phyloP scores from a whole-genome alignment of 352 stramenopile species.

The Plasmopara muralis region DNA sequence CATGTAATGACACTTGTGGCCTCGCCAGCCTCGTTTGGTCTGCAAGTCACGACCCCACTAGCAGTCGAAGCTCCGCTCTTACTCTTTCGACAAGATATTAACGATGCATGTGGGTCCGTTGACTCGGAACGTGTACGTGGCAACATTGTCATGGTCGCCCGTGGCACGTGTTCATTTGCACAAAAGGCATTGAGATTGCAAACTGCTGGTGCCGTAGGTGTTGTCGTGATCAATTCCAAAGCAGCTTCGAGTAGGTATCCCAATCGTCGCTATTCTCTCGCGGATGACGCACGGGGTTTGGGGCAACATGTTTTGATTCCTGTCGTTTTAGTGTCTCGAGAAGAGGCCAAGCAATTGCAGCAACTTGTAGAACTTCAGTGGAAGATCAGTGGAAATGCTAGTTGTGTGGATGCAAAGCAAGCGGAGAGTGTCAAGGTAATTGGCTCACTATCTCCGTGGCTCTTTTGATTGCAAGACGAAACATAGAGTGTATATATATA shows the following conservation, averaged over 20 bases:
- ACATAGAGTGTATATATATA: no score
- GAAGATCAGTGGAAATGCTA: constrained; percentile 1
- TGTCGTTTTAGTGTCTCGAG: constrained; percentile 53
- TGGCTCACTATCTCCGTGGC: constrained; percentile 54
- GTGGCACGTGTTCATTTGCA: constrained; percentile 71
- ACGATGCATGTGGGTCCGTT: constrained; percentile 39
- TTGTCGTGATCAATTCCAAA: constrained; percentile 73
- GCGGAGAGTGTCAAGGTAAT: constrained; percentile 19
- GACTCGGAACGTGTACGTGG: constrained; percentile 33
- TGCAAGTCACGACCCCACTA: constrained; percentile 30
- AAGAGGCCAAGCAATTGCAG: constrained; percentile 47
- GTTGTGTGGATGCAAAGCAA: not conserved
- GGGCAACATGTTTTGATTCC: constrained; percentile 54
- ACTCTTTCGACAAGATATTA: constrained; percentile 33
- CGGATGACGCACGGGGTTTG: constrained; percentile 39
- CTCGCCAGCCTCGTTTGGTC: constrained; percentile 60
- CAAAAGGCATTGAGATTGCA: constrained; percentile 68
- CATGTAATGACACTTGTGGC: constrained; percentile 66
- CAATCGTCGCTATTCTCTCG: constrained; percentile 59
- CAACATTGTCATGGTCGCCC: constrained; percentile 58
- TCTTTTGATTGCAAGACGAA: constrained; percentile 23
- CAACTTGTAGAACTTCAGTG: constrained; percentile 18
- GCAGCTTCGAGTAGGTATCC: constrained; percentile 26
- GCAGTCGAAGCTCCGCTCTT: constrained; percentile 54
- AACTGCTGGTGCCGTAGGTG: constrained; percentile 39